Percentiles rank a stretch among this genome's conserved stretches.
These are phyloP conservation scores for Emericellopsis terricola DNA, from an alignment of 495 filamentous ascomycete genomes.

Conservation along the genomic window DNA sequence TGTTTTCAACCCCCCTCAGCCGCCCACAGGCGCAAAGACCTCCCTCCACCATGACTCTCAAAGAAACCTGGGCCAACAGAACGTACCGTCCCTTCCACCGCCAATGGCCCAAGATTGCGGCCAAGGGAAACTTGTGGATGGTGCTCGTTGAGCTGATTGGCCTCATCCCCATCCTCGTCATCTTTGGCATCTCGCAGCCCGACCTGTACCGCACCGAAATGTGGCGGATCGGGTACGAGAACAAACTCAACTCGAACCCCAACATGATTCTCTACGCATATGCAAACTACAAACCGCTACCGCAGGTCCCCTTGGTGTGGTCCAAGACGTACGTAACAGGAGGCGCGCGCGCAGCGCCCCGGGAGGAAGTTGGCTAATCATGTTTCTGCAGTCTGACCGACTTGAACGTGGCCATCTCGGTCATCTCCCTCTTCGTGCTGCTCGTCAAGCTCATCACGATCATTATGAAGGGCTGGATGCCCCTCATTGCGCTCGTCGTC, in stretches of 20 bases:
- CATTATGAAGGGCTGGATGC: slow-evolving; percentile 55
- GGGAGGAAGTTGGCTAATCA: not conserved
- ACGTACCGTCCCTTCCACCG: slow-evolving; percentile 24
- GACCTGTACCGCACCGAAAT: slow-evolving; percentile 60
- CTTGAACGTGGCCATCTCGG: slow-evolving; percentile 67
- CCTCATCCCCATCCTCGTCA: slow-evolving; percentile 50
- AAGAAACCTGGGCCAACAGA: slow-evolving; percentile 2
- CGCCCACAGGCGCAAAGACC: too few species aligned
- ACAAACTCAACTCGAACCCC: slow-evolving; percentile 73
- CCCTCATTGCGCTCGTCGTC: slow-evolving; percentile 42
- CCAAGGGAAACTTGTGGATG: not conserved
- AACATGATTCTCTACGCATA: slow-evolving; percentile 51
- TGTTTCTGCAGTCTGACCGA: slow-evolving; percentile 50
- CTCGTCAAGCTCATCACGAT: slow-evolving; percentile 47
- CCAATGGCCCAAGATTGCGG: slow-evolving; percentile 36
- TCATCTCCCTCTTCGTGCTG: slow-evolving; percentile 53
- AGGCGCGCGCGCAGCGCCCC: not conserved
- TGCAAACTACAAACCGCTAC: slow-evolving; percentile 52
- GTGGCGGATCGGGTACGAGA: slow-evolving; percentile 64
- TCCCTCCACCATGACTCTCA: not conserved
- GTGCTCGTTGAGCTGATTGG: slow-evolving; percentile 52
- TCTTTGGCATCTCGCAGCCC: slow-evolving; percentile 69
- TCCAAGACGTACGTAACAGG: slow-evolving; percentile 48
- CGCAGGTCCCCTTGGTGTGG: slow-evolving; percentile 60
- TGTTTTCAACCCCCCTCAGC: too few species aligned